Percentiles rank a stretch among this genome's conserved stretches.
phyloP scores from a whole-genome alignment of 2,329 filamentous ascomycete genomes.

The Sphaerulina vaccinii region DNA sequence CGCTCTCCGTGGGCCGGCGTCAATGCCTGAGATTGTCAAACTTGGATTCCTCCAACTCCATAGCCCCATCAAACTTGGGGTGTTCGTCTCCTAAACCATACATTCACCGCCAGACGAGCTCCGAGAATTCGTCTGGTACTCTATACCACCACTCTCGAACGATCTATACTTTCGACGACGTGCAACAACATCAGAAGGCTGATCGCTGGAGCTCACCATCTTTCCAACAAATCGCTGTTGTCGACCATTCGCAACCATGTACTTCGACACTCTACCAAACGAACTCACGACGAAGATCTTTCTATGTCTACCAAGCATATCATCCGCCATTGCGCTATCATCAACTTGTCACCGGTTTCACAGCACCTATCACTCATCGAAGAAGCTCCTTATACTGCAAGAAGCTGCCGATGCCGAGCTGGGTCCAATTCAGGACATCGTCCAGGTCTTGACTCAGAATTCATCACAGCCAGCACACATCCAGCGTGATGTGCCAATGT shows the following conservation, averaged over 20 bases:
- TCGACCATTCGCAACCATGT: slow-evolving; percentile 45
- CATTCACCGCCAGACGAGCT: slow-evolving; percentile 24
- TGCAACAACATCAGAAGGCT: not conserved
- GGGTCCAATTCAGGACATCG: slow-evolving; percentile 58
- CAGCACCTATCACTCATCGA: slow-evolving; percentile 53
- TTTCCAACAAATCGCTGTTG: not conserved
- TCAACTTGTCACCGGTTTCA: slow-evolving; percentile 56
- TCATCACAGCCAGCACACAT: slow-evolving; percentile 58
- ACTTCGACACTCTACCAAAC: slow-evolving; percentile 55
- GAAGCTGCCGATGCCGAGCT: slow-evolving; percentile 56
- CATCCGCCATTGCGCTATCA: slow-evolving; percentile 55
- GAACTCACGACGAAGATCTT: slow-evolving; percentile 60
- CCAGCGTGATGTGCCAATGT: slow-evolving; percentile 53
- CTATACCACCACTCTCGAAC: slow-evolving; percentile 16
- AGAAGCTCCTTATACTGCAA: slow-evolving; percentile 55
- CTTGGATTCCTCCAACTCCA: slow-evolving; percentile 34
- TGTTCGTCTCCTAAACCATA: slow-evolving; percentile 44
- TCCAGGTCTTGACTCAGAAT: slow-evolving; percentile 62
- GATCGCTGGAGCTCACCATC: not conserved
- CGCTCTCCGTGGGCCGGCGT: slow-evolving; percentile 21
- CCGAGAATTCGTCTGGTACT: slow-evolving; percentile 22
- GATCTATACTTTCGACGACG: not conserved
- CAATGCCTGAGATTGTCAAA: slow-evolving; percentile 15
- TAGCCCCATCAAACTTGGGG: slow-evolving; percentile 57
- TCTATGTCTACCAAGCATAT: slow-evolving; percentile 52